Conservation (phyloP, 108 stramenopile genomes). For the Nannochloropsis salina region DNA sequence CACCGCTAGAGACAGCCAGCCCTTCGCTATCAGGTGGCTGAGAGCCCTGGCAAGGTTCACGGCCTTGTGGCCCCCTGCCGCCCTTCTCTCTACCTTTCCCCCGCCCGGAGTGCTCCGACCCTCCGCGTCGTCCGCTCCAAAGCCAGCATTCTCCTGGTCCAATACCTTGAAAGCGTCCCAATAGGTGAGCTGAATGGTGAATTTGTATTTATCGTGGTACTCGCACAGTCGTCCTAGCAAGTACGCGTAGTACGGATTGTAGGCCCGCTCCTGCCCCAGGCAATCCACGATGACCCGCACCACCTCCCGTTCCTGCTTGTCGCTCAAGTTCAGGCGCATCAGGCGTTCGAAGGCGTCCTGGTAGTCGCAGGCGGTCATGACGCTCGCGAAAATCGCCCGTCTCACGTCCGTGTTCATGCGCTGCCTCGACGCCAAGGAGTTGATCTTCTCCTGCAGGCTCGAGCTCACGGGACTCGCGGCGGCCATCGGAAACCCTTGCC, state of each 20-base stretch:
- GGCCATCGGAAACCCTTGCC: not conserved
- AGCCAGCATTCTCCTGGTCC: conserved; percentile 62
- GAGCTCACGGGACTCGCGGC: not conserved
- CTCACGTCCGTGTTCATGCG: conserved; percentile 89
- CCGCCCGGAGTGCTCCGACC: not conserved
- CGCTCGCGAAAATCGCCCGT: conserved; percentile 80
- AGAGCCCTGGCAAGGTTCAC: conserved; percentile 80
- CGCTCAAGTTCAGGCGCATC: conserved; percentile 69
- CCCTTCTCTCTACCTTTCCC: not conserved
- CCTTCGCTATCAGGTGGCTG: conserved; percentile 67
- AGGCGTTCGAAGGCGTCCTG: conserved; percentile 91
- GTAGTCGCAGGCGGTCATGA: conserved; percentile 81
- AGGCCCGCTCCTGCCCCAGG: conserved; percentile 76
- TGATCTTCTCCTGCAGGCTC: conserved; percentile 54
- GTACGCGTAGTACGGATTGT: conserved; percentile 87
- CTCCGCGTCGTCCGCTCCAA: conserved; percentile 5
- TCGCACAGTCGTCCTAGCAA: conserved; percentile 80
- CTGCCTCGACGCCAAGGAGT: conserved; percentile 70
- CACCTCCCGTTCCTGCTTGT: conserved; percentile 74
- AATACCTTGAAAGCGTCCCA: conserved; percentile 91
- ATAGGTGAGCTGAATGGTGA: conserved; percentile 77
- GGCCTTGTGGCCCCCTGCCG: conserved; percentile 41
- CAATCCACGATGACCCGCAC: conserved; percentile 86
- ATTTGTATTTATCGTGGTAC: conserved; percentile 69
- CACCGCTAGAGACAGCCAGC: conserved; percentile 50